These are phyloP conservation scores for Leucogyrophana mollusca DNA, from an alignment of 768 basidiomycete species.

Conservation along the genomic window DNA sequence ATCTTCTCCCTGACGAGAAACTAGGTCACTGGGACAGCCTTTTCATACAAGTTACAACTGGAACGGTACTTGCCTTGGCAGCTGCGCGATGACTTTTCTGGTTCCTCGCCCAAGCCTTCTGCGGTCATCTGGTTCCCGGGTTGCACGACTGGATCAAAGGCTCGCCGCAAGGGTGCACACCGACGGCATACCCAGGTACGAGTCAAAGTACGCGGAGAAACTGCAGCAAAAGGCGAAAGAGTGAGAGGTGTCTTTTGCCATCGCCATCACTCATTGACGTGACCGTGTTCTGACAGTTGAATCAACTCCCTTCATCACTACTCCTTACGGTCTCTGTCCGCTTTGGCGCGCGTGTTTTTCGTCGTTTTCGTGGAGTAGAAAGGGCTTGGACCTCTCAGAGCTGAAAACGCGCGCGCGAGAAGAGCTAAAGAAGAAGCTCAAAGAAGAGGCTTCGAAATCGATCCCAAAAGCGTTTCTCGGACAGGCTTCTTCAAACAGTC, in stretches of 20 bases:
- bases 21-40: no score
- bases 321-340: no score
- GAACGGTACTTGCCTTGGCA: no score
- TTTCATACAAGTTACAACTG: no score
- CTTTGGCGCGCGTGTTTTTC: background rate
- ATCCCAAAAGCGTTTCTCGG: conserved; percentile 13
- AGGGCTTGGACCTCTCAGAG: conserved; percentile 40
- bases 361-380: conserved; percentile 28
- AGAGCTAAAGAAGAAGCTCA: conserved; percentile 33
- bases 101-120: no score
- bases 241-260: conserved; percentile 44
- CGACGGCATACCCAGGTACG: conserved; percentile 16
- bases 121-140: no score
- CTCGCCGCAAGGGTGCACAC: no score
- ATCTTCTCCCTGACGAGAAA: no score
- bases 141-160: no score
- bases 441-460: conserved; percentile 13
- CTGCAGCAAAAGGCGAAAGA: conserved; percentile 59
- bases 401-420: conserved; percentile 27
- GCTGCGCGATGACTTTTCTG: no score
- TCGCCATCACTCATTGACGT: conserved; percentile 6
- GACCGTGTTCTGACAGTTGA: conserved; percentile 14
- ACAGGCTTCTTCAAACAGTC: conserved; percentile 7
- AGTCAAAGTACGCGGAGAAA: conserved; percentile 67
- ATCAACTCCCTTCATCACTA: no score